A percentile compares a stretch with the other conserved stretches of the same genome.
These are phyloP conservation scores for Luffa acutangula DNA, from an alignment of 306 rosid genomes.

Conservation along the genomic window DNA sequence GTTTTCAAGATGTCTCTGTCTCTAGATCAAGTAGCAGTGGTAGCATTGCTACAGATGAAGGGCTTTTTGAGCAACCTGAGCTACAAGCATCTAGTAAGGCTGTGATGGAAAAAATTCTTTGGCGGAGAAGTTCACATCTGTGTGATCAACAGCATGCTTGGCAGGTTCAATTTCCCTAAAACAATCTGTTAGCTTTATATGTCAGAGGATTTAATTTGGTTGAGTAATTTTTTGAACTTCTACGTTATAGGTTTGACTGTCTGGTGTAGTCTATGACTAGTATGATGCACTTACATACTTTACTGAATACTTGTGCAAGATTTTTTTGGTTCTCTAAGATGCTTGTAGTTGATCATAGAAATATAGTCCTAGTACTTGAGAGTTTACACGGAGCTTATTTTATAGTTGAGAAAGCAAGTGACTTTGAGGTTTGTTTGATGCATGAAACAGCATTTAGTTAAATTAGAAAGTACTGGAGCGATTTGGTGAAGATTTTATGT, in stretches of 20 bases:
- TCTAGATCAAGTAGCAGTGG: slow-evolving; percentile 63
- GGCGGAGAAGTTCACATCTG: slow-evolving; percentile 55
- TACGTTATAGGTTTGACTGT: neutral
- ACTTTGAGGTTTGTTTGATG: neutral
- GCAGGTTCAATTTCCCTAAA: slow-evolving; percentile 48
- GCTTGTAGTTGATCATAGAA: neutral
- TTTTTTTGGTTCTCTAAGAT: neutral
- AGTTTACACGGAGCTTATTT: neutral
- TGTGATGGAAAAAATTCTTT: slow-evolving; percentile 42
- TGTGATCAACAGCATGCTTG: slow-evolving; percentile 61
- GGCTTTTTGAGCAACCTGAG: slow-evolving; percentile 80
- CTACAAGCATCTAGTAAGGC: slow-evolving; percentile 47
- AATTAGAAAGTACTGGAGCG: slow-evolving; percentile 4
- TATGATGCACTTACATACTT: neutral
- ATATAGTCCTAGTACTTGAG: neutral
- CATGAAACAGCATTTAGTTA: neutral
- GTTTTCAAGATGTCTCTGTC: slow-evolving; percentile 34
- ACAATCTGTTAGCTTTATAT: neutral
- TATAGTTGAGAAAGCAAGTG: neutral
- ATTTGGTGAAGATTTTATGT: neutral
- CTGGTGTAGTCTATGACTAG: neutral
- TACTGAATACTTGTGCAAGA: neutral
- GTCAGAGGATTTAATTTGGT: neutral
- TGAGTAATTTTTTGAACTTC: neutral
- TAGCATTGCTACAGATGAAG: slow-evolving; percentile 69